These are phyloP conservation scores for Monosporascus sp. DNA, from an alignment of 2,329 filamentous ascomycete species.

Conservation along the genomic window DNA sequence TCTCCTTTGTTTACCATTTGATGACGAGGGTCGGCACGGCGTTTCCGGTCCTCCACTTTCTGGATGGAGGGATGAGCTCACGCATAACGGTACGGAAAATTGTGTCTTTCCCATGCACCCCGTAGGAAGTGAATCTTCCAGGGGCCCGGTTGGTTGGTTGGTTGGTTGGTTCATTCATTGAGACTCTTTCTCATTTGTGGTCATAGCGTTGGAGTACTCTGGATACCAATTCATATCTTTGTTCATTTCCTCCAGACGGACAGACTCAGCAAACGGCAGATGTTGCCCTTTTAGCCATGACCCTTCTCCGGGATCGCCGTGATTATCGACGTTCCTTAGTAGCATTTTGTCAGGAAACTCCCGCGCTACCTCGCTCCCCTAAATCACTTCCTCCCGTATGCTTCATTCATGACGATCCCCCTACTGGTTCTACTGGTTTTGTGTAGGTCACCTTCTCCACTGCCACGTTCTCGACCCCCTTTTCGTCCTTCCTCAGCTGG, in stretches of 20 bases:
- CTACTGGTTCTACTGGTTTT: conserved; percentile 61
- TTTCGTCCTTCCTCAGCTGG: conserved; percentile 70
- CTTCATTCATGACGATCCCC: conserved; percentile 39
- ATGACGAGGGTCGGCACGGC: neutral
- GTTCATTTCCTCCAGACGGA: neutral
- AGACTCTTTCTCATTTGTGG: conserved; percentile 1
- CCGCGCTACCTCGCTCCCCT: conserved; percentile 1
- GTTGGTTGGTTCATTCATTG: neutral
- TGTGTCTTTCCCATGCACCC: neutral
- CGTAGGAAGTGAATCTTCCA: no score
- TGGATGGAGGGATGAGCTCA: neutral
- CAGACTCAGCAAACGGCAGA: neutral
- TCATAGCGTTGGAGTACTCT: conserved; percentile 23
- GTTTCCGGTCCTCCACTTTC: neutral
- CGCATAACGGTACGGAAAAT: neutral
- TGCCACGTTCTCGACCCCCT: conserved; percentile 72
- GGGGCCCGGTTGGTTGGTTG: neutral
- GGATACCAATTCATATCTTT: conserved; percentile 13
- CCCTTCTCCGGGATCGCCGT: neutral
- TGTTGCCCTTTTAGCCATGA: neutral
- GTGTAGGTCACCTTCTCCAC: conserved; percentile 85
- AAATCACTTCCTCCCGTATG: conserved; percentile 6
- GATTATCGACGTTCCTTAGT: neutral
- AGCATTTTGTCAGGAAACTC: neutral
- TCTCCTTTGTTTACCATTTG: conserved; percentile 1